These are phyloP conservation scores for Funneliformis geosporum DNA, from an alignment of 192 early-diverging fungal species.

Conservation along the genomic window DNA sequence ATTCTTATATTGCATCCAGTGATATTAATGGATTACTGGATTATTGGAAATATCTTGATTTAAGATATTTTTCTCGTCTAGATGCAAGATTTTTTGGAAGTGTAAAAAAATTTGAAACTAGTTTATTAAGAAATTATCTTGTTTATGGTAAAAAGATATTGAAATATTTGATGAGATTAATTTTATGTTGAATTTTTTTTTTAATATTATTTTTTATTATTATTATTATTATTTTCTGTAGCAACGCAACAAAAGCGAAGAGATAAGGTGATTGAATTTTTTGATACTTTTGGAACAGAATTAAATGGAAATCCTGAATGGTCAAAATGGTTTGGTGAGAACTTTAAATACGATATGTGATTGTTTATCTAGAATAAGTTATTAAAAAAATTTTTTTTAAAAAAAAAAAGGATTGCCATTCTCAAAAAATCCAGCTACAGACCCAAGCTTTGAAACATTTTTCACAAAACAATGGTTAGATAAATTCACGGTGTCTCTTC, in stretches of 20 bases:
- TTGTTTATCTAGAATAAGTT: neutral
- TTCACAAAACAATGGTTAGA: conserved; percentile 67
- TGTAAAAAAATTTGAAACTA: conserved; percentile 62
- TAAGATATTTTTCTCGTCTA: conserved; percentile 64
- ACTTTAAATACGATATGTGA: neutral
- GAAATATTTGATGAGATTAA: neutral
- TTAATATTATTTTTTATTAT: neutral
- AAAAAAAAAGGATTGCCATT: conserved; percentile 54
- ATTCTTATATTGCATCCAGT: conserved; percentile 46
- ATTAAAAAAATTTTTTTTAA: neutral
- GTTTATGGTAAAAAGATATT: conserved; percentile 50
- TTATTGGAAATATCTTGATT: conserved; percentile 63
- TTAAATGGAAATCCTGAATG: conserved; percentile 59
- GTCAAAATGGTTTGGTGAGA: conserved; percentile 65
- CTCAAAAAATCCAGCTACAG: conserved; percentile 54
- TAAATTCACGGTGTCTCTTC: conserved; percentile 57
- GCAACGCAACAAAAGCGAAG: conserved; percentile 58
- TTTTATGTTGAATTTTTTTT: neutral
- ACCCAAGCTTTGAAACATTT: conserved; percentile 59
- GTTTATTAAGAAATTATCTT: conserved; percentile 61
- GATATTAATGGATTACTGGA: conserved; percentile 56
- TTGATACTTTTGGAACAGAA: conserved; percentile 59
- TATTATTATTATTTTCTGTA: too few species aligned
- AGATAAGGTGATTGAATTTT: conserved; percentile 61
- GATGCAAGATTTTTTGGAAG: conserved; percentile 58